Base-by-base conservation (phyloP, 2,329 filamentous ascomycete species). In the Dothistroma pini region DNA sequence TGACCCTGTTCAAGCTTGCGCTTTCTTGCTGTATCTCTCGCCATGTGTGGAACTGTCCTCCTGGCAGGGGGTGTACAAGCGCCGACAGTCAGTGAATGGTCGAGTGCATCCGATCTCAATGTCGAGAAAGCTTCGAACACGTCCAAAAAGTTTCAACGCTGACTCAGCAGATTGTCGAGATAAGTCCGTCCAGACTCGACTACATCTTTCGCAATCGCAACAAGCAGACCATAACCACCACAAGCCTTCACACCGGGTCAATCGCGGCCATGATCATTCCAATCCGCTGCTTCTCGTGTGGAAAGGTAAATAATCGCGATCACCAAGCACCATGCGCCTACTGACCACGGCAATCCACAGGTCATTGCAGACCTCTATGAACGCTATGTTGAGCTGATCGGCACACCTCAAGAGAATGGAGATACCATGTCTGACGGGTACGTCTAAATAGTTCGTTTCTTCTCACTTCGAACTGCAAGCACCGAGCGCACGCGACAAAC, bases 361-460 rank as follows among this genome's bases (percentile, higher is more conserved):
- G 95, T 99, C 75, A 91, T 93, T 61, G 95, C 91, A 66, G 95
- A 99, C 78, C 87, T 99, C 57, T 99, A 95, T 93, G 95, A 99
- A 79, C 88, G 90, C 68, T 99, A 97, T 76, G 84, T 97, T 68
- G 88, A 90, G 74, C 83, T 97, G 61, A 89, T 97, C 65, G 91
- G 95, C 70, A 88, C 92, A 57, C 84, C 86, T 63, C 82, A 89
- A 67, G 81, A 83, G 52, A 89, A 93, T 76, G 89, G 91, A 89
- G 91, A 82, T 70, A 86, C 77, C 59, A 66, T 69, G 58, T 56
- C 64, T 6, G 74, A 76, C 57, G 73, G 74, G 74, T 75, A 70
- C 52, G 69, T 66, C 50, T 14, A 29, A 3, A 38, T 58, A 19
- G n/a, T 25, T 16, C 35, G 1, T 10, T 14, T 9, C 11, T 44